A percentile compares a stretch with the other conserved stretches of the same genome.
Conservation (phyloP, 306 rosid genomes). For the cucumber (Cucumis sativus) region Cucumber_9930_V3 NC_026660.2:27488501-27489000, state of each 20-base stretch:
- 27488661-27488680: too few species aligned
- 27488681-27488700: too few species aligned
- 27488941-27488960: neutral
- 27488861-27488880: conserved; percentile 7
- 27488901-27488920: neutral
- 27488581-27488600: neutral
- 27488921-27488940: neutral
- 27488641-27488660: neutral
- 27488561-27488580: conserved; percentile 1
- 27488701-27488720: too few species aligned
- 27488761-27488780: conserved; percentile 18
- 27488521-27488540: conserved; percentile 34
- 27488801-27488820: conserved; percentile 24
- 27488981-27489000: conserved; percentile 25
- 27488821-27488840: conserved; percentile 22
- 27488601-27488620: conserved; percentile 25
- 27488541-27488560: conserved; percentile 11
- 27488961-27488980: conserved; percentile 22
- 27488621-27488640: neutral
- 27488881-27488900: conserved; percentile 14
- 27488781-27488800: conserved; percentile 27
- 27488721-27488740: too few species aligned
- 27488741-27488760: conserved; percentile 19
- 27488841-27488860: conserved; percentile 20
- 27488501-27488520: conserved; percentile 17